phyloP scores from a whole-genome alignment of 1,139 yeast species.

The Trichomonascaceae sp. region DNA sequence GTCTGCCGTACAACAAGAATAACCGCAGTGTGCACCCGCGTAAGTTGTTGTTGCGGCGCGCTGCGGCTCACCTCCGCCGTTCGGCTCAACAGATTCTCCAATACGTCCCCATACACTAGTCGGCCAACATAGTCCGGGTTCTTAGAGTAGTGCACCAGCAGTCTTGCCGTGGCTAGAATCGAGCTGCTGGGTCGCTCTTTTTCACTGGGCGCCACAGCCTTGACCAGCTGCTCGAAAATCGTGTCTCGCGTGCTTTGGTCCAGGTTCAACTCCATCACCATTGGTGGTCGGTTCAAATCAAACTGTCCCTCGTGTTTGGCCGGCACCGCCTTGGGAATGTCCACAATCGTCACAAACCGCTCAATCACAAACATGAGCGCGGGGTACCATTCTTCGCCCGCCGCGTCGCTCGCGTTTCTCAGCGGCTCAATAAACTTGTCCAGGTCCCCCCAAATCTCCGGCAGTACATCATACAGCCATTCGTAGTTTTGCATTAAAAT shows the following conservation, averaged over 20 bases:
- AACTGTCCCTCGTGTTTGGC: background rate
- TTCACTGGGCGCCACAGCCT: background rate
- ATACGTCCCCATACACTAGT: slow-evolving; percentile 34
- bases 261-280: no score
- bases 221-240: background rate
- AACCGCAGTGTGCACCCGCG: slow-evolving; percentile 22
- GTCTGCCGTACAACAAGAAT: slow-evolving; percentile 48
- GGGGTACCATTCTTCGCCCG: slow-evolving; percentile 20
- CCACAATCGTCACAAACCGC: slow-evolving; percentile 15
- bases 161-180: slow-evolving; percentile 38
- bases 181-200: slow-evolving; percentile 18
- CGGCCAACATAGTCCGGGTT: slow-evolving; percentile 29
- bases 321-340: slow-evolving; percentile 9
- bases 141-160: slow-evolving; percentile 41
- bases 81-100: slow-evolving; percentile 22
- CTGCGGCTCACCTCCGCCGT: slow-evolving; percentile 15
- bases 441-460: no score
- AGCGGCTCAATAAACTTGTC: no score
- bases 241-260: no score
- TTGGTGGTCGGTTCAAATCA: background rate
- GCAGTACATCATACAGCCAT: no score
- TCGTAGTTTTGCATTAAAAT: no score
- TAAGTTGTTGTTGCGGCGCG: slow-evolving; percentile 9
- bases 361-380: slow-evolving; percentile 22
- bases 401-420: no score